Base-by-base conservation (phyloP, 75 land plant genomes). In the Cunninghamia lanceolata region DNA sequence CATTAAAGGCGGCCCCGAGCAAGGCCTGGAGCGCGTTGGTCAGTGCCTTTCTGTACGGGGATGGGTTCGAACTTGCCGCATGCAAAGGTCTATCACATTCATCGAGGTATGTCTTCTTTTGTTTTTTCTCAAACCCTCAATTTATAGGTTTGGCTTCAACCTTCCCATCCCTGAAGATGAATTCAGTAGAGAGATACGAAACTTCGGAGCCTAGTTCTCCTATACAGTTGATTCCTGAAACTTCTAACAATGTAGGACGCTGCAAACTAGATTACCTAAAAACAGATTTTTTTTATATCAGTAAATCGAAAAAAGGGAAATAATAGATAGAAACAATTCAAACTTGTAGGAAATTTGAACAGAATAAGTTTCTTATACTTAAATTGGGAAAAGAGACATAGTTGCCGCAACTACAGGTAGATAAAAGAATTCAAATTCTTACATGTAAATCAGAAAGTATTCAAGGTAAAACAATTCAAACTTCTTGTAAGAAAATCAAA, bases 31-130 rank as follows among this genome's bases (percentile, higher is more conserved):
- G 40, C 85, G 92, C 47, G 50, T 98, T 42, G 99, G 99, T 42
- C 87, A 96, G 92, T 59, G 81, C 14, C 68, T 96, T 34, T 86
- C 86, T 50, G 90, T 95, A 9, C 79, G 91, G 71, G 99, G 99
- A 5, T 98, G 99, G 99, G 98, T 96, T 39, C 89, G 99, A 76
- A 98, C 99, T 28, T 92, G 98, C 50, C 93, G 99, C 28, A 80
- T 89, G 78, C 99, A 98, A 87, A 98, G 96, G 87, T 93, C 93
- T 54, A 90, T 96, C 68, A 93, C 94, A 11, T 98, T 98, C 85
- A 91, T 98, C 39, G 98, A 98, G 99, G 99, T 96, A 25, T 34
- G 25, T 25, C n/a, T 63, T 6, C n/a, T n/a, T n/a, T n/a, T n/a
- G n/a, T 25, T 63, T 63, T 21, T 6, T 1, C n/a, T 63, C n/a